A percentile compares a stretch with the other conserved stretches of the same genome.
phyloP scores from a whole-genome alignment of 73 alveolate species.

The Paramecium primaurelia region DNA sequence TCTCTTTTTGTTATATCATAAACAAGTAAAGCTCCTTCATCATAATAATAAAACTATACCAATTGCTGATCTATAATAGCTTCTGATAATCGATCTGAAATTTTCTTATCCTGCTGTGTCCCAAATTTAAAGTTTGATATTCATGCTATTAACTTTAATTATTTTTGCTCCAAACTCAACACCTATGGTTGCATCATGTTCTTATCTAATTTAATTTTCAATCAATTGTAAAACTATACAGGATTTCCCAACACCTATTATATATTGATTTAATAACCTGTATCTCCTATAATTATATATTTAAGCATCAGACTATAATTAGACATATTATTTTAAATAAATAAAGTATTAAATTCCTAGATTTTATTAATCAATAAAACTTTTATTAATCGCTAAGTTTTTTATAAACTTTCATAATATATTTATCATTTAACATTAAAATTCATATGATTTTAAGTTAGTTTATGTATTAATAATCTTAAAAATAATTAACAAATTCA shows the following conservation, averaged over 20 bases:
- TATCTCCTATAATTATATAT: slow-evolving; percentile 72
- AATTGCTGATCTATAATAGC: slow-evolving; percentile 69
- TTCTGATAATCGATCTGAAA: slow-evolving; percentile 64
- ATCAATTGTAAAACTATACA: slow-evolving; percentile 68
- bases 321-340: slow-evolving; percentile 39
- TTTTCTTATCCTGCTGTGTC: slow-evolving; percentile 80
- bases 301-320: slow-evolving; percentile 65
- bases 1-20: slow-evolving; percentile 72
- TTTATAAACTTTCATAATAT: not conserved
- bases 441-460: not conserved
- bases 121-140: slow-evolving; percentile 70
- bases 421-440: no score
- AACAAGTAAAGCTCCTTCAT: slow-evolving; percentile 67
- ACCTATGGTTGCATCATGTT: slow-evolving; percentile 72
- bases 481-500: not conserved
- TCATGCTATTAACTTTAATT: slow-evolving; percentile 62
- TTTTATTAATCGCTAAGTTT: not conserved
- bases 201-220: slow-evolving; percentile 65
- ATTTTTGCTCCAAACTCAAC: slow-evolving; percentile 74
- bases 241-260: slow-evolving; percentile 72
- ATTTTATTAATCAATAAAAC: not conserved
- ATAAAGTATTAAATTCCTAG: not conserved
- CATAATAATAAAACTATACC: not conserved
- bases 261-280: slow-evolving; percentile 51
- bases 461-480: not conserved